Evolutionary conservation across 179 eudicot species (phyloP), one percentile per base, ranked within the genome.

Genomic region (Vitellaria paradoxa): DNA sequence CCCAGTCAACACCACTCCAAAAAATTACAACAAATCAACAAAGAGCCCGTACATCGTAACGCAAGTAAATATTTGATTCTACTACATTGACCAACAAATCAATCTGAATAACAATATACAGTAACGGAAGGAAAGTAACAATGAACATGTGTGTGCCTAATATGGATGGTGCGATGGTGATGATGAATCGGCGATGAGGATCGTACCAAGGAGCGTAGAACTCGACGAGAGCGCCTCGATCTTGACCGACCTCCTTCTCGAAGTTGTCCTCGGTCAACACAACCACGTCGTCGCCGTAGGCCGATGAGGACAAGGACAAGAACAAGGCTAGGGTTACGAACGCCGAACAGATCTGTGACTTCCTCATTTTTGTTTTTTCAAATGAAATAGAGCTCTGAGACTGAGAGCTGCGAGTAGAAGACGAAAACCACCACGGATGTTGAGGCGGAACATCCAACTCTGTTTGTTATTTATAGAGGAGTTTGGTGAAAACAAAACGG

Each of bases 141-240:
- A 50, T 12, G 0, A 50, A 50, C 9, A 7, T 50, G 55, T 12
- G 12, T 50, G 12, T 50, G 55, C 55, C 1, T 30, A 30, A 30
- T 30, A 30, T 30, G 2, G 37, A 30, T 30, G 37, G 2, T 30
- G 2, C 2, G 1, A 2, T 30, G 37, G 37, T 30, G 37, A 30
- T 30, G 37, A 30, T 30, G 37, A 50, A 12, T 50, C 55, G 55
- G 5, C 12, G 55, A 50, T 50, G 9, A 50, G 55, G 9, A 7
- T 18, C 23, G 26, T 83, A 92, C 97, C 97, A 92, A 70, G 97
- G 97, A 86, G 97, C 94, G 76, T 92, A 92, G 82, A 92, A 92
- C 75, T 92, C 97, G 60, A 92, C 88, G 79, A 92, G 97, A 80
- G 94, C 94, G 74, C 77, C 94, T 21, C 90, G 90, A 87, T 92